phyloP scores from a whole-genome alignment of 2,329 filamentous ascomycete genomes.

The Coniochaeta sp. region DNA sequence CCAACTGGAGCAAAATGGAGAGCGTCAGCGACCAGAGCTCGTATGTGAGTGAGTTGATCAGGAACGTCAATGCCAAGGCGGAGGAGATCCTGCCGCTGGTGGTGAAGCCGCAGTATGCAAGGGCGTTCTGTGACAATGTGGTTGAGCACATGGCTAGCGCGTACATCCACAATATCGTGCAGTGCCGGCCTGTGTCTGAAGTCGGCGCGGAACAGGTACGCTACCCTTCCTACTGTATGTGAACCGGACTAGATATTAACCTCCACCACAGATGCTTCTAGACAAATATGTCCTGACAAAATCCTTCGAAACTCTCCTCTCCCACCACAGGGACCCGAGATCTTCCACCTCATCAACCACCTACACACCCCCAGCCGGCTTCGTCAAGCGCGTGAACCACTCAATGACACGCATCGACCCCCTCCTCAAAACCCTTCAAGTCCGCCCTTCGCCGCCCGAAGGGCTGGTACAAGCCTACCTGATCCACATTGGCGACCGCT shows the following conservation, averaged over 20 bases:
- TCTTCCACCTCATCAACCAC: slow-evolving; percentile 20
- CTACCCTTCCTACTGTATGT: neutral
- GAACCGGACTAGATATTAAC: slow-evolving; percentile 14
- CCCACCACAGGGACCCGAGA: slow-evolving; percentile 44
- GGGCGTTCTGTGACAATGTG: slow-evolving; percentile 93
- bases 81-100: slow-evolving; percentile 69
- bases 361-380: slow-evolving; percentile 46
- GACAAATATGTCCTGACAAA: slow-evolving; percentile 90
- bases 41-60: slow-evolving; percentile 78
- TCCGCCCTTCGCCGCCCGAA: slow-evolving; percentile 83
- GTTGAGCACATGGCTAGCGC: slow-evolving; percentile 76
- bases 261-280: slow-evolving; percentile 66
- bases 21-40: slow-evolving; percentile 88
- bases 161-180: slow-evolving; percentile 78
- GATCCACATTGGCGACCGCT: slow-evolving; percentile 91
- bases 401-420: slow-evolving; percentile 84
- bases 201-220: slow-evolving; percentile 83
- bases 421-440: slow-evolving; percentile 92
- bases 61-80: slow-evolving; percentile 62
- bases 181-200: slow-evolving; percentile 85
- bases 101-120: slow-evolving; percentile 86
- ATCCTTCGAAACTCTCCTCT: slow-evolving; percentile 64
- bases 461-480: slow-evolving; percentile 95
- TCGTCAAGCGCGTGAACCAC: slow-evolving; percentile 77
- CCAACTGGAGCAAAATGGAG: slow-evolving; percentile 90